Evolutionary conservation across 2,329 filamentous ascomycete species (phyloP).

Genomic region (Alternaria sp.): DNA sequence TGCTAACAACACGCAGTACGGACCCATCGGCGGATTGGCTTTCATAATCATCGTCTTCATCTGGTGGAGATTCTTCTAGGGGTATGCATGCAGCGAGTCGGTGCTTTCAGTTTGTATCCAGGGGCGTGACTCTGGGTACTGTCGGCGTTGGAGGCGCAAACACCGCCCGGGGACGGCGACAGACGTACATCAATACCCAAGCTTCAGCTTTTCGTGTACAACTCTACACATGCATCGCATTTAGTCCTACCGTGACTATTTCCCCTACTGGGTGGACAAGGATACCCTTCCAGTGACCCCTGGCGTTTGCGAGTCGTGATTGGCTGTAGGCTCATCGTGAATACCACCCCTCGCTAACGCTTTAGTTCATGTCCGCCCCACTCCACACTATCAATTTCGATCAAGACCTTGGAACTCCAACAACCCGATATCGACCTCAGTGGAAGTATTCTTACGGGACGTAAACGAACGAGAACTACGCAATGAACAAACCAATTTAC

Average conservation of each 20-base stretch:
- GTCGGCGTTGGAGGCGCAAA: constrained; percentile 21
- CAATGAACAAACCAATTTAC: background rate
- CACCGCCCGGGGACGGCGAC: background rate
- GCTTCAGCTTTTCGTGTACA: constrained; percentile 11
- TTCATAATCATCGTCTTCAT: constrained; percentile 87
- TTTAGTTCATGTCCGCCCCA: constrained; percentile 13
- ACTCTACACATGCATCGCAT: background rate
- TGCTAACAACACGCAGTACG: constrained; percentile 67
- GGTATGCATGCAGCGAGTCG: background rate
- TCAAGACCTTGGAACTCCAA: background rate
- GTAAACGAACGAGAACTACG: background rate
- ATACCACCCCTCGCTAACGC: constrained; percentile 14
- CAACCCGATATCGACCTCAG: background rate
- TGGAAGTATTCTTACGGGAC: background rate
- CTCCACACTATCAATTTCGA: constrained; percentile 15
- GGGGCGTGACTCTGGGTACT: background rate
- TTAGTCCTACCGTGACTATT: background rate
- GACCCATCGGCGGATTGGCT: constrained; percentile 82
- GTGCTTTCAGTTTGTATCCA: constrained; percentile 2
- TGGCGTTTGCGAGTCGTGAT: background rate
- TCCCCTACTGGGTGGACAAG: background rate
- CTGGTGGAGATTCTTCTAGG: constrained; percentile 90
- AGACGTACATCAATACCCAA: constrained; percentile 33
- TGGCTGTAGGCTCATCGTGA: constrained; percentile 1
- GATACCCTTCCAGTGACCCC: background rate